Conservation (phyloP, 2,329 filamentous ascomycete species). For the Colletotrichum sp. region DNA sequence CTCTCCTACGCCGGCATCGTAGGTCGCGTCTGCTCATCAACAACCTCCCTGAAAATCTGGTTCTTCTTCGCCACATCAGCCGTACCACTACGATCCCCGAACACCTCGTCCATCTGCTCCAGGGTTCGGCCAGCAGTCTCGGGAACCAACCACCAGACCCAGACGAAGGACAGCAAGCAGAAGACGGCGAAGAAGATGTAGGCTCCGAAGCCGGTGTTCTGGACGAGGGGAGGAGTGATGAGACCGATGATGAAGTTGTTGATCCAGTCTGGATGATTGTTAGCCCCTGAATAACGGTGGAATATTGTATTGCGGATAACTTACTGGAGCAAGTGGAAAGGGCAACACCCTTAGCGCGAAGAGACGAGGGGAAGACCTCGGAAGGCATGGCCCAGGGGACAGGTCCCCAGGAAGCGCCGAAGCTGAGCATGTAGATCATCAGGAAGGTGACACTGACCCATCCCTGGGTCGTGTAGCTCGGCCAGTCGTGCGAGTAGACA, state of each 20-base stretch:
- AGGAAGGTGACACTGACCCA: constrained; percentile 56
- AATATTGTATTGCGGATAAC: neutral
- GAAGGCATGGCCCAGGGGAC: constrained; percentile 44
- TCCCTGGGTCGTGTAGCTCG: constrained; percentile 49
- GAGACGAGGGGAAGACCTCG: constrained; percentile 42
- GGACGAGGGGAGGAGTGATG: constrained; percentile 48
- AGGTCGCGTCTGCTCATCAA: constrained; percentile 1
- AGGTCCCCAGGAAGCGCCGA: constrained; percentile 63
- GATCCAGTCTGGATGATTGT: constrained; percentile 26
- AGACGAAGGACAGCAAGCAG: constrained; percentile 26
- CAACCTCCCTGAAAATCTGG: constrained; percentile 10
- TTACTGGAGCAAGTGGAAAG: constrained; percentile 33
- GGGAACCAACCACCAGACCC: constrained; percentile 31
- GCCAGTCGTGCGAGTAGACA: constrained; percentile 52
- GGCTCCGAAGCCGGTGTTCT: constrained; percentile 48
- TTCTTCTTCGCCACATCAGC: constrained; percentile 23
- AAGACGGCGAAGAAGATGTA: constrained; percentile 35
- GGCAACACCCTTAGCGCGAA: constrained; percentile 31
- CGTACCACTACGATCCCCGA: constrained; percentile 29
- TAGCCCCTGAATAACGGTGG: rapidly evolving
- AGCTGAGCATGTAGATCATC: constrained; percentile 54
- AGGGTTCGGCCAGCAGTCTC: constrained; percentile 36
- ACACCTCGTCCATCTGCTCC: constrained; percentile 41
- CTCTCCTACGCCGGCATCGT: neutral
- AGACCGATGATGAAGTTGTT: constrained; percentile 51